Base-by-base conservation (phyloP, 176 grass and related monocot species). In the Panicum miliaceum region DNA sequence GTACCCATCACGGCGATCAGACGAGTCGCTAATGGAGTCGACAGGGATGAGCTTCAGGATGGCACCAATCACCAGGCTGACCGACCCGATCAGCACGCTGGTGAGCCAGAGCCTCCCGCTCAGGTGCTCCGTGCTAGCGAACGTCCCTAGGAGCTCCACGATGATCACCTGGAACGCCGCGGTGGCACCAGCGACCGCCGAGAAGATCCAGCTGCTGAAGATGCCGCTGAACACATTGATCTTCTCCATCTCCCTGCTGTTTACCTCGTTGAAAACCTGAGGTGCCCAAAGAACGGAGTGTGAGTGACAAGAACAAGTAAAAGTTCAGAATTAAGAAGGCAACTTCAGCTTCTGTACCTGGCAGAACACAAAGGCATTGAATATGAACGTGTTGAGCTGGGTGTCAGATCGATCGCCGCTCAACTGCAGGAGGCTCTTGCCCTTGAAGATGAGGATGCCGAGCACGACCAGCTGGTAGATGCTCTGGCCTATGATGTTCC, bases 211-310 rank as follows among this genome's bases (percentile, higher is more conserved):
- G 75, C 91, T 93, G 68, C 74, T 77, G 73, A 92, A 92, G 2
- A 97, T 94, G 52, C 95, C 92, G 16, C 77, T 71, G 73, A 97
- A 94, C 3, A 97, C 91, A 20, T 98, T 92, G 38, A 93, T 93
- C 91, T 98, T 93, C 87, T 98, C 95, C 89, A 94, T 98, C 62
- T 98, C 92, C 51, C 95, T 54, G 56, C 90, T 94, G 87, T 94
- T 98, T 42, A 98, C 92, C 88, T 98, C 95, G 72, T 98, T 98
- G 81, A 98, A 98, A 10, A 98, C 90, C 95, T 98, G 84, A 29
- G 52, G 12, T 4, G 8, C 45, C 16, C 48, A 8, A 8, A 3
- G 13, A 10, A 47, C 15, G 42, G 1, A 51, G 29, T 34, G 10
- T 47, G 16, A 68, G 37, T 47, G 51, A 36, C 2, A 71, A 36